Conservation (phyloP, 805 yeast species). For the Saccharomycopsis javanensis region DNA sequence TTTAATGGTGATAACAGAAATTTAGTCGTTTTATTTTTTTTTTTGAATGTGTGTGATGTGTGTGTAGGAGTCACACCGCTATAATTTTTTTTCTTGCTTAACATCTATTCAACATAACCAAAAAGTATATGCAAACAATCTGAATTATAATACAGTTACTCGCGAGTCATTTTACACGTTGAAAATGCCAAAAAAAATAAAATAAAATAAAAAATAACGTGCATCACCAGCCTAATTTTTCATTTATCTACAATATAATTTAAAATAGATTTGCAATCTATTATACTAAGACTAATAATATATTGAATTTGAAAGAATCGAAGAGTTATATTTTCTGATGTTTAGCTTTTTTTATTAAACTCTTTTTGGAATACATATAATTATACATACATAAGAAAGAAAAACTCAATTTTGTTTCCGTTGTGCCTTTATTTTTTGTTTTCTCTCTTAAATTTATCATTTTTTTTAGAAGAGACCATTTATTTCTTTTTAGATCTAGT, state of each 20-base stretch:
- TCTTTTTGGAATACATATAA: not conserved
- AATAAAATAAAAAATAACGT: not conserved
- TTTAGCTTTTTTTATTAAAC: not conserved
- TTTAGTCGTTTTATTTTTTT: no score
- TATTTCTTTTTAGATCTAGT: conserved; percentile 27
- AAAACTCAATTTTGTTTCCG: not conserved
- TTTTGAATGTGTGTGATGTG: no score
- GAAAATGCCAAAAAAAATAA: not conserved
- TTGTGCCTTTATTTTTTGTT: conserved; percentile 2
- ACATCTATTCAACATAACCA: not conserved
- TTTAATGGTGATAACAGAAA: no score
- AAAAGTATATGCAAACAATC: no score
- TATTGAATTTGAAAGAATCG: not conserved
- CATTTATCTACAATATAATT: not conserved
- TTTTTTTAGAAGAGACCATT: no score
- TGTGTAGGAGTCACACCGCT: no score
- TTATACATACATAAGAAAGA: not conserved
- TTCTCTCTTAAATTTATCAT: not conserved
- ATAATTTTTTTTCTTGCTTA: no score
- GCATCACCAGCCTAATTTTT: not conserved
- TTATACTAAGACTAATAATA: conserved; percentile 1
- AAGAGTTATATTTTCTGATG: no score
- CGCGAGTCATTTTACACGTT: conserved; percentile 4
- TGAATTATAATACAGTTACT: conserved; percentile 16
- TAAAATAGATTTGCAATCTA: not conserved